Conservation (phyloP, 2,329 filamentous ascomycete species). For the Simplicillium sp. region DNA sequence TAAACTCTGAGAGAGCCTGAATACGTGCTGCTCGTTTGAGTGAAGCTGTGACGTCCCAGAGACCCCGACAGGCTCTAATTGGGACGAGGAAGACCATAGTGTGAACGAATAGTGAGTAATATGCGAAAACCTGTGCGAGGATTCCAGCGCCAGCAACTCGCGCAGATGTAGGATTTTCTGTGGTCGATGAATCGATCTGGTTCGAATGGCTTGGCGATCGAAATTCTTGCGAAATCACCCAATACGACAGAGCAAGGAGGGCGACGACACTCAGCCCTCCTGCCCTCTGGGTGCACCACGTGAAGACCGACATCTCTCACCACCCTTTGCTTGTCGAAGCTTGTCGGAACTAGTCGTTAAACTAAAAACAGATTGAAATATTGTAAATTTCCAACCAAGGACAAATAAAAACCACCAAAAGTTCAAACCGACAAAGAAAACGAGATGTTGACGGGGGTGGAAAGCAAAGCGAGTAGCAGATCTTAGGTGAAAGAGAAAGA, state of each 20-base stretch:
- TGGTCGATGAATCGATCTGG: constrained; percentile 2
- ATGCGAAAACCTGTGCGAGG: constrained; percentile 47
- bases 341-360: too few relatives aligned
- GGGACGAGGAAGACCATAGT: constrained; percentile 54
- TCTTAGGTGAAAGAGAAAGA: constrained; percentile 3
- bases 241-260: constrained; percentile 40
- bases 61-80: constrained; percentile 50
- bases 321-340: too few relatives aligned
- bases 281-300: constrained; percentile 42
- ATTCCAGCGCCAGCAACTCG: constrained; percentile 31
- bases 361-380: too few relatives aligned
- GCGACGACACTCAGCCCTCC: constrained; percentile 46
- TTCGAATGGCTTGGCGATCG: constrained; percentile 26
- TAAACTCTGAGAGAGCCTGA: constrained; percentile 33
- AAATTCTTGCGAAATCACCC: constrained; percentile 42
- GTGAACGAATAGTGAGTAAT: constrained; percentile 58
- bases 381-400: too few relatives aligned
- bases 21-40: constrained; percentile 35
- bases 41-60: constrained; percentile 45
- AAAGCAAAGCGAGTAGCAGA: background rate
- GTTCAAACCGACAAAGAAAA: too few relatives aligned
- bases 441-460: too few relatives aligned
- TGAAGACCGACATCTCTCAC: constrained; percentile 38
- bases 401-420: too few relatives aligned
- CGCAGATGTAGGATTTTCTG: constrained; percentile 18